A percentile compares a stretch with the other conserved stretches of the same genome.
Evolutionary conservation across 371 early-diverging fungal genomes (phyloP).

Genomic region (Actinomortierella wolfii): DNA sequence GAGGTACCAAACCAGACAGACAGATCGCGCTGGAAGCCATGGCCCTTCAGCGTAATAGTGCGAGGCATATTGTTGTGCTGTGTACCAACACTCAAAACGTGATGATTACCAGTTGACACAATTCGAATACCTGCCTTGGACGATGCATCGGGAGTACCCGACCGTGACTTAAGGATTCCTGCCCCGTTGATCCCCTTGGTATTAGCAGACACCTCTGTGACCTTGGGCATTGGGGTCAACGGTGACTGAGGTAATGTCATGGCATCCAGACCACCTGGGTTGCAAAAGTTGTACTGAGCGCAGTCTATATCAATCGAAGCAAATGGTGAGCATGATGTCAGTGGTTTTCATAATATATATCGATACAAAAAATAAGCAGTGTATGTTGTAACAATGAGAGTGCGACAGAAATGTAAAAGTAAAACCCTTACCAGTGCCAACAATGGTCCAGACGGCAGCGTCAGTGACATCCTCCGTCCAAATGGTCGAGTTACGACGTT

Average conservation of each 20-base stretch:
- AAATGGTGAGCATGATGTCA: too few species aligned
- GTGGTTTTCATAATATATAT: too few species aligned
- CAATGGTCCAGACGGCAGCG: slow-evolving; percentile 88
- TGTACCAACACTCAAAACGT: slow-evolving; percentile 7
- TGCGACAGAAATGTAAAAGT: too few species aligned
- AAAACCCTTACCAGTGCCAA: slow-evolving; percentile 64
- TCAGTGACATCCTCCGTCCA: slow-evolving; percentile 90
- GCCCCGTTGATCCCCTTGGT: slow-evolving; percentile 8
- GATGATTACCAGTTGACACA: slow-evolving; percentile 6
- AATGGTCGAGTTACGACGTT: slow-evolving; percentile 52
- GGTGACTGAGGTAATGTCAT: slow-evolving; percentile 41
- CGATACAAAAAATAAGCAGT: too few species aligned
- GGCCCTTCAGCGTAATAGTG: slow-evolving; percentile 57
- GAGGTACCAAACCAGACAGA: slow-evolving; percentile 75
- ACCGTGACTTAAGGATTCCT: too few species aligned
- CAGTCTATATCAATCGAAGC: slow-evolving; percentile 50
- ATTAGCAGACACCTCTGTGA: slow-evolving; percentile 18
- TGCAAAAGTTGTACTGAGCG: slow-evolving; percentile 76
- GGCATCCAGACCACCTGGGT: slow-evolving; percentile 50
- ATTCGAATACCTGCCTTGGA: neutral
- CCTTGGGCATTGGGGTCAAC: slow-evolving; percentile 26
- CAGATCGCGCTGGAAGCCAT: slow-evolving; percentile 68
- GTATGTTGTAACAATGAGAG: too few species aligned
- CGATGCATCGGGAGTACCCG: too few species aligned
- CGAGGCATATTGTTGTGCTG: neutral